Base-by-base conservation (phyloP, 2,329 filamentous ascomycete species). In the Colletotrichum tropicicola region DNA sequence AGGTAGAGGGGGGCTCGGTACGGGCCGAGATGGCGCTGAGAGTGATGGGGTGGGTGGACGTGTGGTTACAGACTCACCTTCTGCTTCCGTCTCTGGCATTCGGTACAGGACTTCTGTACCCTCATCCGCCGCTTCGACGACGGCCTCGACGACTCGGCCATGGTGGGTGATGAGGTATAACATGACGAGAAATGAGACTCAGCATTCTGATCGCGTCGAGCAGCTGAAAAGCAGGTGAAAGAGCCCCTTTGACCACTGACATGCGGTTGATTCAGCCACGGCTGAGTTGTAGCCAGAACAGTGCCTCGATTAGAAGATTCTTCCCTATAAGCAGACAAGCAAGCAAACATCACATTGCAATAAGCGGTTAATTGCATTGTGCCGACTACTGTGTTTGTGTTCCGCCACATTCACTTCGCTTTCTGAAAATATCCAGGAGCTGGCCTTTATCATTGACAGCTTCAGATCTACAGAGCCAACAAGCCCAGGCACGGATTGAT, bases 41-140 rank as follows among this genome's bases (percentile, higher is more conserved):
- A 15, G 15, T 3, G 28, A 43, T 17, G 28, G 39, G 8, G 15
- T 5, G 19, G 10, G 39, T 5, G 37, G 39, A 28, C 21, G n/a
- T 13, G 30, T 15, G 6, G 17, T 35, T 4, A 17, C 15, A 28
- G 32, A 53, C 66, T 52, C 19, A 68, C 68, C 66, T 67, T 69
- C 35, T 69, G 66, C 54, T 69, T 69, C 15, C 66, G 54, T 30
- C 63, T 55, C 44, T 68, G 66, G 21, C 62, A 69, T 23, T 69
- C 66, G 23, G 63, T 66, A 48, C 68, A 69, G 28, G 68, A 68
- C 47, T 68, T 68, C n/a, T 68, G 68, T 9, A 59, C 45, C 19
- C 66, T 59, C 32, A 48, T 30, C 32, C 66, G 64, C 27, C 59
- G 41, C 28, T 68, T 68, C 19, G 59, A 27, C 27, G 49, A 27